phyloP scores from a whole-genome alignment of 2,329 filamentous ascomycete genomes.

The Cadophora gregata region DNA sequence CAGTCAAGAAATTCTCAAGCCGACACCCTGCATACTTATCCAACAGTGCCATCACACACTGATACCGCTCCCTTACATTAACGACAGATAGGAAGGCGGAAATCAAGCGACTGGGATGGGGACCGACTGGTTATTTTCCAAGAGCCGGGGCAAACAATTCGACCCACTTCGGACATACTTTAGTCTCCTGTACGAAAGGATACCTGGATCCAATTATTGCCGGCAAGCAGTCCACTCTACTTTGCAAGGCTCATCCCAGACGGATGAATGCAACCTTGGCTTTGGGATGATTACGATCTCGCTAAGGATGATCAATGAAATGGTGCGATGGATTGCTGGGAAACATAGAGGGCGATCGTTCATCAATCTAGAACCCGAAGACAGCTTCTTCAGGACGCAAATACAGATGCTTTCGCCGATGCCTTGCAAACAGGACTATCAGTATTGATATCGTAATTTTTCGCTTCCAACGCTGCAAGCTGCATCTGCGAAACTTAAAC shows the following conservation, averaged over 20 bases:
- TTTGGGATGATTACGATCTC: not conserved
- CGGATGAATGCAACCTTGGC: slow-evolving; percentile 9
- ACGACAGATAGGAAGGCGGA: slow-evolving; percentile 1
- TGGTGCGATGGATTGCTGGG: not conserved
- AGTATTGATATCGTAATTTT: not conserved
- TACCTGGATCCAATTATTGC: not conserved
- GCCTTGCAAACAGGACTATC: too few species aligned
- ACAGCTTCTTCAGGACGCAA: too few species aligned
- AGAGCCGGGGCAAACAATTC: not conserved
- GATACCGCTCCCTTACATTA: not conserved
- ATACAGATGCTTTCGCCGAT: too few species aligned
- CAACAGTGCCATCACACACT: not conserved
- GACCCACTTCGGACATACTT: slow-evolving; percentile 5
- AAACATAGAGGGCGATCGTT: not conserved
- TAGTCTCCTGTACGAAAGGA: slow-evolving; percentile 10
- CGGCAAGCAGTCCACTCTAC: not conserved
- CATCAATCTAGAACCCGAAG: not conserved
- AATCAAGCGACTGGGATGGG: not conserved
- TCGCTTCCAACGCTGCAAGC: not conserved
- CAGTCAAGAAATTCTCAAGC: not conserved
- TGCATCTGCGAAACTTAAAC: not conserved
- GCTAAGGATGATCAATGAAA: not conserved
- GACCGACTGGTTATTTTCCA: not conserved
- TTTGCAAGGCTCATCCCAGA: slow-evolving; percentile 2
- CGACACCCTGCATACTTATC: not conserved